Base-by-base conservation (phyloP, 2,329 filamentous ascomycete genomes). In the Mariannaea elegans region DNA sequence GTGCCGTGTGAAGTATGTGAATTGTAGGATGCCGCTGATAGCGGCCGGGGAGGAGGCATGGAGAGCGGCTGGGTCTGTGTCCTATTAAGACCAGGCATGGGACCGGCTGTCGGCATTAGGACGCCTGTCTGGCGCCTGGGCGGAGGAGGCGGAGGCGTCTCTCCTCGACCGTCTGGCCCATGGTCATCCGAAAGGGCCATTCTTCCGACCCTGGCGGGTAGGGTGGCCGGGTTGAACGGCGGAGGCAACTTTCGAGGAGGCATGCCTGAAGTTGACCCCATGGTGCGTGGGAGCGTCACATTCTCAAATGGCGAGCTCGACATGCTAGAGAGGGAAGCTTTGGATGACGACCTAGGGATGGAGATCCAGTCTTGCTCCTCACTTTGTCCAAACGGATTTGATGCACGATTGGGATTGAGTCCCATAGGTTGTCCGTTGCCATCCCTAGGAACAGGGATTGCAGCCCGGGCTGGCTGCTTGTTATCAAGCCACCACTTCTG, bases 351-450 rank as follows among this genome's bases (percentile, higher is more conserved):
- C 29, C 85, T 78, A 19, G 86, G 82, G 6, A 90, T 80, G 3
- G 83, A 84, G 39, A 97, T 87, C 95, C 95, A 98, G 70, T 97
- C 94, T 9, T 90, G 86, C 74, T 97, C 92, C 29, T 89, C 83
- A 2, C 85, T 88, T 1, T 84, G 81, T 1, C 83, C 84, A 74
- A 96, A 98, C 0, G 95, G 95, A 70, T 98, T 98, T 1, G 90
- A 87, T 12, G 87, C 86, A 46, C 92, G 86, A 29, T 87, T 84
- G 1, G 90, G 87, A 73, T 97, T 97, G 19, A 92, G 83, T 2
- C 87, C 79, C 68, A 87, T 83, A 10, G 84, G 81, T 36, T 83
- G 82, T 3, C 82, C 78, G 48, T 80, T 79, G 48, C 76, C 72
- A 7, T 77, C 75, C 38, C 75, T 79, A 1, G 93, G 91, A 8